Base-by-base conservation (phyloP, 305 asterid species). In the Solanum chacoense region DNA sequence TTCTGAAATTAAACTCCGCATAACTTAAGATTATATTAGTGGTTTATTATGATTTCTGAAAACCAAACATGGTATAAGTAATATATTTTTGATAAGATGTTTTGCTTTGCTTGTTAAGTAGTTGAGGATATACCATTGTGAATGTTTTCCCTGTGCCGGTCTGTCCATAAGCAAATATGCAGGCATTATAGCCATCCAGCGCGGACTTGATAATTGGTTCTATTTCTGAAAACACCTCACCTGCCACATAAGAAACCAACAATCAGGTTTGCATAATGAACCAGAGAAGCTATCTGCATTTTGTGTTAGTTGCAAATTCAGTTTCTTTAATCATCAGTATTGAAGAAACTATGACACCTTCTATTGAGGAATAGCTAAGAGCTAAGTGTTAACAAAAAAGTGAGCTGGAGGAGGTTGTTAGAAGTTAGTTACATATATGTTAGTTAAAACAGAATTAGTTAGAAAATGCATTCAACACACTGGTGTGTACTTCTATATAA, bases 91-190 rank as follows among this genome's bases (percentile, higher is more conserved):
- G 16, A 24, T 67, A 67, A 24, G 74, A 85, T 65, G 8, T 35
- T 31, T 38, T 85, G 11, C 0, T 85, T n/a, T 37, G 65, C 4
- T 24, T 28, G 28, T 38, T 28, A 65, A 20, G 71, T 26, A 50
- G 86, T 42, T 4, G 29, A 80, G 22, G 36, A 29, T 85, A 75
- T 10, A 29, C 91, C 91, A 89, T 89, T 29, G 91, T 89, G 40
- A 85, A 86, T 18, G 91, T 89, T 79, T 89, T 89, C 40, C 91
- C 89, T 11, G 87, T 86, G 50, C 91, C 87, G 2, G 91, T 89
- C 81, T 89, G 91, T n/a, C 91, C 91, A 86, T 89, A 89, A 45
- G 89, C 91, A 85, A 89, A 42, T 86, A 89, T 86, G 83, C 87
- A 76, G 8, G 84, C 89, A 5, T 89, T 86, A 55, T 77, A 86